phyloP scores from a whole-genome alignment of 164 flowering plant species.

The Sedum album region DNA sequence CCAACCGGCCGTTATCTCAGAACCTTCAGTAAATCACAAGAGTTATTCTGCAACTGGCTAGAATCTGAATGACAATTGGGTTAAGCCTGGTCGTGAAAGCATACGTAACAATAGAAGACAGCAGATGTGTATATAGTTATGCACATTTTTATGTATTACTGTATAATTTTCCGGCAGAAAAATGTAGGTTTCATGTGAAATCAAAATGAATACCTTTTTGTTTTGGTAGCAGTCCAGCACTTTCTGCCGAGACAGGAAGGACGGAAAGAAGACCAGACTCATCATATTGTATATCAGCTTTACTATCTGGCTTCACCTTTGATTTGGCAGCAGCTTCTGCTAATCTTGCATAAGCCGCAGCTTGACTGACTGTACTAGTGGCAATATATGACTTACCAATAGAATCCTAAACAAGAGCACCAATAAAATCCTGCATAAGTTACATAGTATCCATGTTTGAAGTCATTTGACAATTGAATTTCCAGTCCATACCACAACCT shows the following conservation, averaged over 20 bases:
- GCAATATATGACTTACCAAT: conserved; percentile 20
- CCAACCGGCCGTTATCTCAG: neutral
- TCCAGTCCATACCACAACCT: conserved; percentile 18
- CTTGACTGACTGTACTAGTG: conserved; percentile 52
- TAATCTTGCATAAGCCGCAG: conserved; percentile 55
- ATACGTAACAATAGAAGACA: no score
- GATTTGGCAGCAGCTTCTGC: conserved; percentile 36
- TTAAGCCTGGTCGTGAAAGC: no score
- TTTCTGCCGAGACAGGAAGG: conserved; percentile 87
- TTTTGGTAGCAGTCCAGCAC: conserved; percentile 56
- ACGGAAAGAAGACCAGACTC: conserved; percentile 39
- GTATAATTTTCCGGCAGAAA: neutral
- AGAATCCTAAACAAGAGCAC: conserved; percentile 24
- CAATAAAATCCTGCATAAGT: conserved; percentile 10
- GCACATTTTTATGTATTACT: neutral
- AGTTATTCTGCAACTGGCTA: neutral
- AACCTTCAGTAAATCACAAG: neutral
- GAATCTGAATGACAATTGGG: no score
- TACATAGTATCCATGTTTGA: neutral
- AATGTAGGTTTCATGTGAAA: neutral
- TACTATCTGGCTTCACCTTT: conserved; percentile 4
- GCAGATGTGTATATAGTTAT: neutral
- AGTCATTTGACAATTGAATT: neutral
- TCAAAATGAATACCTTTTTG: conserved; percentile 34
- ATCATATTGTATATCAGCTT: conserved; percentile 23